phyloP scores from a whole-genome alignment of 202 grass and related monocot genomes.

The Thinopyrum obtusiflorum region DNA sequence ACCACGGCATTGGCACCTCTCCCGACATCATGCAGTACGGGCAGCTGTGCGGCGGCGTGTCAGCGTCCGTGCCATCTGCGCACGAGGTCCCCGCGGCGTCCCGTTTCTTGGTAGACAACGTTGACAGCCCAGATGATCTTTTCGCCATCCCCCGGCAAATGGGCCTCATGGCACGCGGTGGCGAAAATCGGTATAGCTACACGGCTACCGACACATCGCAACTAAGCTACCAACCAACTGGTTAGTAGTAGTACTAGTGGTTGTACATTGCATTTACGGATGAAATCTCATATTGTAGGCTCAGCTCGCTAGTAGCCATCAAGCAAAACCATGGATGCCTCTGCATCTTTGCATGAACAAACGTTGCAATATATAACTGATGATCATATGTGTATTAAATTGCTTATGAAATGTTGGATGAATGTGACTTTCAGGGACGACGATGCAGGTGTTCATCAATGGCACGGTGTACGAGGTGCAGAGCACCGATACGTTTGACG shows the following conservation, averaged over 20 bases:
- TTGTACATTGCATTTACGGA: too few species aligned
- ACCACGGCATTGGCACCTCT: not conserved
- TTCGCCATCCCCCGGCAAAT: constrained; percentile 71
- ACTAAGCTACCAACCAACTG: constrained; percentile 37
- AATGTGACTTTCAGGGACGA: constrained; percentile 11
- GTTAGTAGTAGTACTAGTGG: not conserved
- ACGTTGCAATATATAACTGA: not conserved
- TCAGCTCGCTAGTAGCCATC: not conserved
- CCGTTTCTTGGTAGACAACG: constrained; percentile 11
- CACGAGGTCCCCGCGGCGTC: not conserved
- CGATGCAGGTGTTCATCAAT: constrained; percentile 68
- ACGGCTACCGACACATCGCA: constrained; percentile 25
- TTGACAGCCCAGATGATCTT: constrained; percentile 41
- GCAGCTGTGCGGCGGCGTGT: not conserved
- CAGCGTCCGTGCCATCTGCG: not conserved
- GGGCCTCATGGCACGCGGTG: constrained; percentile 34
- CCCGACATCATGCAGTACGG: not conserved
- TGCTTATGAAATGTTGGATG: not conserved
- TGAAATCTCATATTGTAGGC: too few species aligned
- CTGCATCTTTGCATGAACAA: not conserved
- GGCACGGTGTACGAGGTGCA: constrained; percentile 45
- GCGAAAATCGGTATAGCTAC: constrained; percentile 12
- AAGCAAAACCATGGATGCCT: not conserved
- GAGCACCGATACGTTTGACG: constrained; percentile 18
- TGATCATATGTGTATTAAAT: constrained; percentile 1